Conservation (phyloP, 75 land plant species). For the Sequoia sempervirens region DNA sequence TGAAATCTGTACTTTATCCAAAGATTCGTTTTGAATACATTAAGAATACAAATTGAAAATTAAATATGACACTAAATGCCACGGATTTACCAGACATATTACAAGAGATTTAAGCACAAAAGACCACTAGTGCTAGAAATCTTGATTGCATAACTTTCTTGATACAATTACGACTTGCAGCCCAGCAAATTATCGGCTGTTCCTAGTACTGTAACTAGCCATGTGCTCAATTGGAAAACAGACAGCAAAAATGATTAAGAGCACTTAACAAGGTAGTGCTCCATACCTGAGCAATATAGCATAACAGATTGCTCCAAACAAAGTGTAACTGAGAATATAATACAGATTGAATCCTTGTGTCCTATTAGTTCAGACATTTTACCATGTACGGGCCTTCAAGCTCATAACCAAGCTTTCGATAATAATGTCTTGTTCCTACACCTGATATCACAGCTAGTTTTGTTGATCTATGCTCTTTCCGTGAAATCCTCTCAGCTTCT, state of each 20-base stretch:
- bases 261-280: not conserved
- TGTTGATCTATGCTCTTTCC: constrained; percentile 82
- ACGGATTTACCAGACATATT: not conserved
- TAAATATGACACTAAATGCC: not conserved
- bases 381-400: constrained; percentile 99
- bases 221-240: not conserved
- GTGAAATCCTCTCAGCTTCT: constrained; percentile 92
- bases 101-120: not conserved
- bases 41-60: not conserved
- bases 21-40: not conserved
- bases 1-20: no score
- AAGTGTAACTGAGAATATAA: not conserved
- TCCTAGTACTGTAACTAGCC: not conserved
- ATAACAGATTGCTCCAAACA: not conserved
- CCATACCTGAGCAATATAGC: not conserved
- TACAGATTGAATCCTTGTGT: not conserved
- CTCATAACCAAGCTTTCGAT: constrained; percentile 94
- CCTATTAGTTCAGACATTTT: constrained; percentile 40
- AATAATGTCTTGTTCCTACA: constrained; percentile 96
- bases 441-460: constrained; percentile 97
- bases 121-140: not conserved
- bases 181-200: not conserved
- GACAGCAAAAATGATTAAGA: not conserved
- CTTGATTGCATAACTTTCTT: not conserved
- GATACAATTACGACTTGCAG: not conserved